phyloP scores from a whole-genome alignment of 164 flowering plant species.

The Liquidambar formosana region DNA sequence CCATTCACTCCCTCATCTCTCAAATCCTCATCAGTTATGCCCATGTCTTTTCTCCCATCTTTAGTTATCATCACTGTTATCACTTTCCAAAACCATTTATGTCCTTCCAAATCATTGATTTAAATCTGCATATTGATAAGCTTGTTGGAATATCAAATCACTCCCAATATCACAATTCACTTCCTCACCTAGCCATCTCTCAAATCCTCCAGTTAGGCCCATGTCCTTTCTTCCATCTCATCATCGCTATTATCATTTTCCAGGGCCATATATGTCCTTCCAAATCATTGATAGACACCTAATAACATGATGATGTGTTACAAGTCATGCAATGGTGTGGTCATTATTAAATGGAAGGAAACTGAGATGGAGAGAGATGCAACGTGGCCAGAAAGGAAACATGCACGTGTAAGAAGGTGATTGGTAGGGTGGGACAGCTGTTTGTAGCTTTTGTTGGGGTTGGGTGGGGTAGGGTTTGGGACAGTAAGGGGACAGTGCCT shows the following conservation, averaged over 20 bases:
- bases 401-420: not conserved
- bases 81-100: too few species aligned
- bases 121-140: too few species aligned
- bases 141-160: too few species aligned
- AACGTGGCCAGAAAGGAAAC: not conserved
- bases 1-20: not conserved
- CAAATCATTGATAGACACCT: not conserved
- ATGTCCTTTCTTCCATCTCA: not conserved
- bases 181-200: too few species aligned
- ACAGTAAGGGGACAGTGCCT: constrained; percentile 25
- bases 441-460: not conserved
- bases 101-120: too few species aligned
- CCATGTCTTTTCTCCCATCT: too few species aligned
- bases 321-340: not conserved
- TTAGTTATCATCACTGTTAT: too few species aligned
- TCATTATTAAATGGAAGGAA: not conserved
- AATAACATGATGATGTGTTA: not conserved
- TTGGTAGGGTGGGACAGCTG: constrained; percentile 7
- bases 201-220: not conserved
- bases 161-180: too few species aligned
- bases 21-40: too few species aligned
- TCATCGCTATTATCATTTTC: constrained; percentile 4
- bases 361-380: not conserved
- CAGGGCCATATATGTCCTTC: not conserved
- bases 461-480: not conserved